Conservation (phyloP, 1,284 basidiomycete species). For the Waitea zeae region DNA sequence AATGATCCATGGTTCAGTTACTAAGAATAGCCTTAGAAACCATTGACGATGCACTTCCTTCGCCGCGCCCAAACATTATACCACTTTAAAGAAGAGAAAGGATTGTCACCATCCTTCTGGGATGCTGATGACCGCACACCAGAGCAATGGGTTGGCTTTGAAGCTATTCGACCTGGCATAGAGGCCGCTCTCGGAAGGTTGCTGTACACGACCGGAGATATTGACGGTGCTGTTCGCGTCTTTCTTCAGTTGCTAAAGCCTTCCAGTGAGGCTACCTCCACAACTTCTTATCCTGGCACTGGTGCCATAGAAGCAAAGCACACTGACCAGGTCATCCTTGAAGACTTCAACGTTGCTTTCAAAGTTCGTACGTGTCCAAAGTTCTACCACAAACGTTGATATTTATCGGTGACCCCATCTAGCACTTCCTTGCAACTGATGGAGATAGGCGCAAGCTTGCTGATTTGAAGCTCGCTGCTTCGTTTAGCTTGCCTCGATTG, state of each 20-base stretch:
- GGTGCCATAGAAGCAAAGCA: background rate
- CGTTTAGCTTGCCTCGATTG: constrained; percentile 33
- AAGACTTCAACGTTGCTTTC: constrained; percentile 66
- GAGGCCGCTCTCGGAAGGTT: constrained; percentile 33
- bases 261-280: background rate
- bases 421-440: constrained; percentile 50
- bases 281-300: background rate
- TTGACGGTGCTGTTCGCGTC: constrained; percentile 43
- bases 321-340: constrained; percentile 33
- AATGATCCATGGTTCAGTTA: constrained; percentile 3
- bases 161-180: constrained; percentile 39
- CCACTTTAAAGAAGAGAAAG: constrained; percentile 26
- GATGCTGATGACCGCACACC: constrained; percentile 38
- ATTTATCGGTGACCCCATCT: constrained; percentile 3
- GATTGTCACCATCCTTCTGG: constrained; percentile 63
- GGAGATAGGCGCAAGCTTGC: constrained; percentile 18
- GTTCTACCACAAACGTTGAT: no score
- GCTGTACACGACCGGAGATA: constrained; percentile 62
- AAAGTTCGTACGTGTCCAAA: no score
- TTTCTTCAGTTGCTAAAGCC: constrained; percentile 43
- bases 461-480: constrained; percentile 37
- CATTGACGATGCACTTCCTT: constrained; percentile 63
- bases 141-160: constrained; percentile 25
- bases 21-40: constrained; percentile 37
- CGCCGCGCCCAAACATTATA: constrained; percentile 49